Percentiles rank a stretch among this genome's conserved stretches.
phyloP scores from a whole-genome alignment of 1,284 basidiomycete species.

The Tilletia indica region DNA sequence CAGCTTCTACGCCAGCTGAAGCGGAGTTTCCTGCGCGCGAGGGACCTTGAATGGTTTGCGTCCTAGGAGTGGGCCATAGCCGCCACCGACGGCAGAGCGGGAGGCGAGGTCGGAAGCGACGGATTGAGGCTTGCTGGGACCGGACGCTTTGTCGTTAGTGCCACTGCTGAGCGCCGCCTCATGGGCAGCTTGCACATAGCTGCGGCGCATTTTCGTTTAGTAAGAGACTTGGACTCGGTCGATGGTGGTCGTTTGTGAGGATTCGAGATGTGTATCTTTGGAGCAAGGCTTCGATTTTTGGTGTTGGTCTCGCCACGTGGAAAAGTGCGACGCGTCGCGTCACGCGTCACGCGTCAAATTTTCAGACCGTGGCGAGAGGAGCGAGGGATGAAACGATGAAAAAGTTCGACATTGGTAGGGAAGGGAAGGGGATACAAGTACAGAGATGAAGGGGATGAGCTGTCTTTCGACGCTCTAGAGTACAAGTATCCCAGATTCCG shows the following conservation, averaged over 20 bases:
- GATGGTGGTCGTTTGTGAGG: not conserved
- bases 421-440: not conserved
- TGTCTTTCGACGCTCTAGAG: no score
- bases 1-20: constrained; percentile 24
- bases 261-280: not conserved
- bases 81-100: constrained; percentile 28
- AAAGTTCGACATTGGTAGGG: not conserved
- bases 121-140: not conserved
- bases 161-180: not conserved
- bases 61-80: constrained; percentile 39
- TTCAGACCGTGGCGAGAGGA: not conserved
- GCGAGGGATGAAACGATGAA: not conserved
- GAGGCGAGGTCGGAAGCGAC: constrained; percentile 5
- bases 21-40: constrained; percentile 34
- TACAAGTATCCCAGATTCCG: no score
- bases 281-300: not conserved
- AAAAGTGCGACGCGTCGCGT: not conserved
- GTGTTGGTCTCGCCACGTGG: constrained; percentile 11
- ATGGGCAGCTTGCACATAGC: constrained; percentile 13
- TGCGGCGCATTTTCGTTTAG: not conserved
- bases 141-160: not conserved
- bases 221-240: not conserved
- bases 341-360: constrained; percentile 1
- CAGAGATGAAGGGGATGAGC: no score
- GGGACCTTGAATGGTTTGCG: constrained; percentile 52